These are phyloP conservation scores for Sideroxylon spinosum DNA, from an alignment of 179 eudicot species.

Conservation along the genomic window DNA sequence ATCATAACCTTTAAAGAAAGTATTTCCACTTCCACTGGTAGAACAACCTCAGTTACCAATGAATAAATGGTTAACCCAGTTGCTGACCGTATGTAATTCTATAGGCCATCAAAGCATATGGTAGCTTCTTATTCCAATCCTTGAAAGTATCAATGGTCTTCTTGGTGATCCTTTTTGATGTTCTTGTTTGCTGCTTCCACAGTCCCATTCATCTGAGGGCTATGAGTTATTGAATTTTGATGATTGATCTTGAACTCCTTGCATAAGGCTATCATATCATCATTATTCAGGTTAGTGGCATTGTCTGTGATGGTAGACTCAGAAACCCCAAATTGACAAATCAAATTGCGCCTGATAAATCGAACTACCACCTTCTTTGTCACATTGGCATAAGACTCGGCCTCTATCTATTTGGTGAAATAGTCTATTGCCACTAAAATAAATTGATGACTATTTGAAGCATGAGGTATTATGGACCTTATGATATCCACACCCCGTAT, in stretches of 20 bases:
- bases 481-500: neutral
- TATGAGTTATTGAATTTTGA: neutral
- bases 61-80: slow-evolving; percentile 6
- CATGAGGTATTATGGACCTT: neutral
- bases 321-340: neutral
- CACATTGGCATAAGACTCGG: neutral
- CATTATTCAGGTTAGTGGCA: neutral
- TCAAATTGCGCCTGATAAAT: neutral
- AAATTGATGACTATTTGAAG: slow-evolving; percentile 4
- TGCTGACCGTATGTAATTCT: neutral
- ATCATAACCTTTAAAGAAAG: neutral
- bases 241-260: neutral
- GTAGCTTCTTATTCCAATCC: neutral
- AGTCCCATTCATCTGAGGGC: neutral
- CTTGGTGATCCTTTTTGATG: neutral
- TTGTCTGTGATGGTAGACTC: neutral
- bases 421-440: slow-evolving; percentile 10
- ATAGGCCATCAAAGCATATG: slow-evolving; percentile 12
- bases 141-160: neutral
- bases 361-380: neutral
- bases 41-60: neutral
- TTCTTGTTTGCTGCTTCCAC: slow-evolving; percentile 6
- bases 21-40: neutral
- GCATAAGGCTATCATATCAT: neutral
- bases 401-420: neutral